Base-by-base conservation (phyloP, 176 grass and related monocot species). In the Avena sativa region DNA sequence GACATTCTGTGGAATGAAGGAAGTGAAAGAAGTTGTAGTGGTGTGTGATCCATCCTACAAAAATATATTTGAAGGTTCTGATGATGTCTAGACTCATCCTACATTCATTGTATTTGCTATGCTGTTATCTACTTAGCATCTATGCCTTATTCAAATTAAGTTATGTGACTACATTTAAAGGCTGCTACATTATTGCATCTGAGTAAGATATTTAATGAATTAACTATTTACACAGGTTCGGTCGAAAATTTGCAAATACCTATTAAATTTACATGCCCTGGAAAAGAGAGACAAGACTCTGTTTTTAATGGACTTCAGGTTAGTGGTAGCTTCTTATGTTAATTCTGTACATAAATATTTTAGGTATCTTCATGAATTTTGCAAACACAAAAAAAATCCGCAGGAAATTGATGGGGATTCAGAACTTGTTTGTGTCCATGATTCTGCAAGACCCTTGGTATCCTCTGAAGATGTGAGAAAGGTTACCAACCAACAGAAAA, bases 261-360 rank as follows among this genome's bases (percentile, higher is more conserved):
- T 83, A 28, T 99, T 56, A 99, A 96, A 83, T 99, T 99, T 99
- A 92, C 94, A 71, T 19, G 48, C 48, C 97, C 97, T 1, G 97
- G 97, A 51, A 99, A 94, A 64, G 97, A 99, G 89, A 96, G 97
- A 81, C 97, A 99, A 78, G 97, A 96, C 82, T 99, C 97, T 40
- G 94, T 99, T 90, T 99, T 87, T 70, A 99, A 92, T 86, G 97
- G 97, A 89, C 86, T 99, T 94, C 94, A 99, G 97, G 97, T 96
- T 81, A 21, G 46, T 72, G 9, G 9, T 13, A 55, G 44, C 15
- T 90, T 38, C 20, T 79, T 79, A 58, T 38, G 77, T 53, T 55
- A 12, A 5, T 23, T 88, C 50, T 60, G 19, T 72, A 34, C 19
- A 78, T 13, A 46, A 28, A 78, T 58, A 81, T 25, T 19, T 2